phyloP scores from a whole-genome alignment of 495 filamentous ascomycete genomes.

The Xylaria nigripes region DNA sequence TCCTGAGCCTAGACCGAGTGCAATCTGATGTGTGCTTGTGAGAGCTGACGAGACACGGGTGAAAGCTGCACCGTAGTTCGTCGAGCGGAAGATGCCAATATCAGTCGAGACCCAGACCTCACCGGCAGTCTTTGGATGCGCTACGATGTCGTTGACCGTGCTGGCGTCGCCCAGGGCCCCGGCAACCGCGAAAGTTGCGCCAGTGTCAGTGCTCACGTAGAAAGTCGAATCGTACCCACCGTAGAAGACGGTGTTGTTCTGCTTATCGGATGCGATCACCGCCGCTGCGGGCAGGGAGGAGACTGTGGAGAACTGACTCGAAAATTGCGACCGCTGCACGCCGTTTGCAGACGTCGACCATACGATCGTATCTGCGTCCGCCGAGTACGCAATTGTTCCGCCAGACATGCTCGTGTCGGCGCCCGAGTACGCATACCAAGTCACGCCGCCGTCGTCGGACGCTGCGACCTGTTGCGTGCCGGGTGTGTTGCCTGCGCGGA shows the following conservation, averaged over 20 bases:
- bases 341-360: conserved; percentile 37
- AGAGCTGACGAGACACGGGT: conserved; percentile 28
- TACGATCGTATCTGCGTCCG: conserved; percentile 44
- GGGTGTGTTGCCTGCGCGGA: conserved; percentile 46
- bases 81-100: conserved; percentile 44
- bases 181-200: conserved; percentile 33
- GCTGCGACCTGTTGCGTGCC: conserved; percentile 35
- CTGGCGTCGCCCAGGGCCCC: conserved; percentile 30
- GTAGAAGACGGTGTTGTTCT: conserved; percentile 45
- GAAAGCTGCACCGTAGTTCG: conserved; percentile 42
- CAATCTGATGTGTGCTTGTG: conserved; percentile 38
- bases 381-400: conserved; percentile 46
- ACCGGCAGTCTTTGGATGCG: conserved; percentile 41
- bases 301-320: conserved; percentile 36
- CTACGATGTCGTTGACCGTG: conserved; percentile 39
- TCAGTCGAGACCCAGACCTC: conserved; percentile 49
- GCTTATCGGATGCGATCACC: conserved; percentile 46
- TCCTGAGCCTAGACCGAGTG: conserved; percentile 34
- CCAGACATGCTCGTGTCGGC: conserved; percentile 33
- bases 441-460: conserved; percentile 36
- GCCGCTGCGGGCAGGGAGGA: conserved; percentile 36
- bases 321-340: conserved; percentile 35
- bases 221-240: conserved; percentile 37
- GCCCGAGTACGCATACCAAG: conserved; percentile 41
- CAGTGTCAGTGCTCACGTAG: conserved; percentile 41